Conservation (phyloP, 805 yeast genomes). For the Cyberlindnera euphorbiiphila region DNA sequence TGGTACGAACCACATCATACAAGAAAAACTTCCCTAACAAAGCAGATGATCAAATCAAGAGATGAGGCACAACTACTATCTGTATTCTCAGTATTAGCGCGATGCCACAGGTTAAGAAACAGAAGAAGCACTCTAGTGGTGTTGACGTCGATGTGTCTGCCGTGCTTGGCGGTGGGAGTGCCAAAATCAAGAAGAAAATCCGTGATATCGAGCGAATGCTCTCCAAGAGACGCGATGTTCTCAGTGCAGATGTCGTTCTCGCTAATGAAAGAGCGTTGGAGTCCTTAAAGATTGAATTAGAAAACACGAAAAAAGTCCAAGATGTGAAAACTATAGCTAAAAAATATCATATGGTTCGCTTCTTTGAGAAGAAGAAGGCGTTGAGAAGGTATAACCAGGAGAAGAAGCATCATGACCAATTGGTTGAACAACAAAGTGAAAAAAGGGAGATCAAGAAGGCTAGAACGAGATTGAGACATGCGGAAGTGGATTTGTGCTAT, state of each 20-base stretch:
- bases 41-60: not conserved
- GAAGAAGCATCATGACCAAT: conserved; percentile 30
- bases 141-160: conserved; percentile 26
- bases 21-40: too few relatives aligned
- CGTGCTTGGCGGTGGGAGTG: conserved; percentile 34
- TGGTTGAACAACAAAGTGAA: conserved; percentile 33
- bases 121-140: conserved; percentile 10
- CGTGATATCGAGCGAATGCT: conserved; percentile 80
- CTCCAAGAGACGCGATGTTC: conserved; percentile 44
- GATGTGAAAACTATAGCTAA: conserved; percentile 52
- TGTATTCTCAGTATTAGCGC: not conserved
- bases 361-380: conserved; percentile 88
- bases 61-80: too few relatives aligned
- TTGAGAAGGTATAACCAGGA: conserved; percentile 57
- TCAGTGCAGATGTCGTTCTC: conserved; percentile 60
- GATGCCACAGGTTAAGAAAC: conserved; percentile 21
- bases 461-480: conserved; percentile 48
- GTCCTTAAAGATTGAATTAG: conserved; percentile 58
- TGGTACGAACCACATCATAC: conserved; percentile 10
- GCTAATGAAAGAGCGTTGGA: conserved; percentile 75
- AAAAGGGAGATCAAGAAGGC: conserved; percentile 40
- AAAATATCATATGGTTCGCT: conserved; percentile 89
- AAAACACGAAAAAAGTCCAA: conserved; percentile 40
- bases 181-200: conserved; percentile 77
- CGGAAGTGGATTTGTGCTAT: conserved; percentile 70